Percentiles rank a stretch among this genome's conserved stretches.
Evolutionary conservation across 1,284 basidiomycete genomes (phyloP).

Genomic region (Ganoderma lingzhi): DNA sequence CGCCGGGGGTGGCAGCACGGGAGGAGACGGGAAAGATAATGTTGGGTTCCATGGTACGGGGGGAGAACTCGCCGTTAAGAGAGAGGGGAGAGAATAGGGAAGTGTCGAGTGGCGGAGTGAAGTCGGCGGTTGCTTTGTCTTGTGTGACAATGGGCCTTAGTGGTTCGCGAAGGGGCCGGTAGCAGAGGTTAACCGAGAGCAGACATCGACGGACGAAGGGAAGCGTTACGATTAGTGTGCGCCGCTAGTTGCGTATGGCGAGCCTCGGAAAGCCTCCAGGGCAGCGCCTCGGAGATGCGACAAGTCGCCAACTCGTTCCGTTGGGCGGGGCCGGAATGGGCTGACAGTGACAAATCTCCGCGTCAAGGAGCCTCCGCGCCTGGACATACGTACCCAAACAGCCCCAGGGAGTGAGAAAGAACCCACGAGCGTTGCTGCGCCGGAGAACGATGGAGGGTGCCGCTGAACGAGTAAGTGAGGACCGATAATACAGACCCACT

Average conservation of each 20-base stretch:
- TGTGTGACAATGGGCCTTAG: constrained; percentile 20
- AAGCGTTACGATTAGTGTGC: not conserved
- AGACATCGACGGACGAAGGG: constrained; percentile 2
- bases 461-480: constrained; percentile 14
- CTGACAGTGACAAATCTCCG: constrained; percentile 23
- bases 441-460: not conserved
- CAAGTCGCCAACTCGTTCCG: constrained; percentile 11
- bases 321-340: constrained; percentile 27
- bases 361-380: not conserved
- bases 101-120: constrained; percentile 22
- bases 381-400: constrained; percentile 6
- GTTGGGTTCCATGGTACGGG: constrained; percentile 24
- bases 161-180: constrained; percentile 1
- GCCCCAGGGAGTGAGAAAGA: not conserved
- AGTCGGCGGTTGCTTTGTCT: constrained; percentile 21
- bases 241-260: not conserved
- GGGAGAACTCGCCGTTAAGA: constrained; percentile 6
- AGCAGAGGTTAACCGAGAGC: constrained; percentile 9
- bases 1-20: constrained; percentile 8
- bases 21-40: constrained; percentile 29
- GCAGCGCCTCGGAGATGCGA: constrained; percentile 24
- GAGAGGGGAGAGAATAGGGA: constrained; percentile 17
- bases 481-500: not conserved
- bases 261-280: constrained; percentile 14
- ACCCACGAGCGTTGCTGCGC: constrained; percentile 1